These are phyloP conservation scores for Arabidopsis suecica DNA, from an alignment of 345 rosid genomes.

Conservation along the genomic window DNA sequence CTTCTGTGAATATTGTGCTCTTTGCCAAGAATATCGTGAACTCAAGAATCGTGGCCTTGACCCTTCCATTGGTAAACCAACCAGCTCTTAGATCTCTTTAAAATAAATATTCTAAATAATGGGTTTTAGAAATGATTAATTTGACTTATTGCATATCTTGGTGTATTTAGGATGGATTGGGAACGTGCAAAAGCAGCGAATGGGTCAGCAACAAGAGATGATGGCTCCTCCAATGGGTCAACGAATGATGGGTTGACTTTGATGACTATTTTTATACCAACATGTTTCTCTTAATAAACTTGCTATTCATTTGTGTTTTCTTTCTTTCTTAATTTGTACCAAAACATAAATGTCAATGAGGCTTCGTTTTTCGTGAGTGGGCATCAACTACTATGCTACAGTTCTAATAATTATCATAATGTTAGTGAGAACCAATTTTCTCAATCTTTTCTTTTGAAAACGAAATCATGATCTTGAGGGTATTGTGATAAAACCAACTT, in stretches of 20 bases:
- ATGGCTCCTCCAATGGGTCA: slow-evolving; percentile 47
- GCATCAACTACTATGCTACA: slow-evolving; percentile 13
- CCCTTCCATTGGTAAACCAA: slow-evolving; percentile 53
- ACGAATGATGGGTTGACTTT: slow-evolving; percentile 44
- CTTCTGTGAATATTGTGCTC: slow-evolving; percentile 57
- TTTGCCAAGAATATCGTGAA: slow-evolving; percentile 65
- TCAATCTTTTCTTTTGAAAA: too few species aligned
- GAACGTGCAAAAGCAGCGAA: slow-evolving; percentile 36
- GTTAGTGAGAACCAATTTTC: background rate
- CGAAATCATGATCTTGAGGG: too few species aligned
- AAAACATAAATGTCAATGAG: slow-evolving; percentile 26
- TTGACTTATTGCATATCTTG: background rate
- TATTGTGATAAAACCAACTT: too few species aligned
- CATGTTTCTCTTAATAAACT: background rate
- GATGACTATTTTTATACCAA: background rate
- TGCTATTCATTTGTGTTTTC: background rate
- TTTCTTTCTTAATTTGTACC: background rate
- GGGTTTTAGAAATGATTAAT: background rate
- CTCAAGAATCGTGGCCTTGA: slow-evolving; percentile 55
- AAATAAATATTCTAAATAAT: background rate
- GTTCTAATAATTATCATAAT: background rate
- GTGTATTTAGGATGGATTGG: slow-evolving; percentile 44
- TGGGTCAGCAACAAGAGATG: slow-evolving; percentile 41
- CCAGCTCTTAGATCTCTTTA: background rate
- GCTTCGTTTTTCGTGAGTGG: slow-evolving; percentile 32